Conservation (phyloP, 2,329 filamentous ascomycete genomes). For the Lachnellula subtilissima region DNA sequence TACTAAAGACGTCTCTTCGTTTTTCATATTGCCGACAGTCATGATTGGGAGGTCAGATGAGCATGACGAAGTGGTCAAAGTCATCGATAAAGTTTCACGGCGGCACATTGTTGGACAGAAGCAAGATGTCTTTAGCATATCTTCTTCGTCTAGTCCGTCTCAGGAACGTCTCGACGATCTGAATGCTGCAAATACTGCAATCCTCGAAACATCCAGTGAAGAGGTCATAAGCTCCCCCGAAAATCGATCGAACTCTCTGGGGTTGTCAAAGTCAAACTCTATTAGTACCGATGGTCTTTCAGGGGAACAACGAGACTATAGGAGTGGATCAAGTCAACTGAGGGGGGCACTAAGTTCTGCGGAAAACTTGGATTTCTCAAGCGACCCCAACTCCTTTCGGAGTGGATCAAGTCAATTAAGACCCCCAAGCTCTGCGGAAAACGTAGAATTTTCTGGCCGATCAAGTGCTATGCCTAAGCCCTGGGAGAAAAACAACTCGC, state of each 20-base stretch:
- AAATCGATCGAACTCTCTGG: constrained; percentile 20
- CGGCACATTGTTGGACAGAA: constrained; percentile 50
- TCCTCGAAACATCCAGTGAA: constrained; percentile 42
- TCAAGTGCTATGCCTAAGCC: constrained; percentile 11
- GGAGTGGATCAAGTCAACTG: constrained; percentile 6
- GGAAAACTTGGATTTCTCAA: neutral
- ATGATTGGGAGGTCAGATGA: constrained; percentile 79
- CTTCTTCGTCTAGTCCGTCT: constrained; percentile 51
- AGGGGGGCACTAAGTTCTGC: neutral
- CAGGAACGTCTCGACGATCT: constrained; percentile 30
- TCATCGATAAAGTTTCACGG: constrained; percentile 72
- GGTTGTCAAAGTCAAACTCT: constrained; percentile 29
- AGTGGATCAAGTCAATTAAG: constrained; percentile 12
- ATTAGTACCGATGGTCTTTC: constrained; percentile 7
- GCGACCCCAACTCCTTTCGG: neutral
- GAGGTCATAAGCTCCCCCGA: constrained; percentile 52
- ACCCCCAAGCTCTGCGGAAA: constrained; percentile 22
- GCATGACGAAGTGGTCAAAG: constrained; percentile 61
- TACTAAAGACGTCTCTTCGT: constrained; percentile 83
- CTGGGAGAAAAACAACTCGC: constrained; percentile 27
- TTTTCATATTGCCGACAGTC: constrained; percentile 76
- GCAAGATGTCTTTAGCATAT: constrained; percentile 42
- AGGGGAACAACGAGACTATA: constrained; percentile 8
- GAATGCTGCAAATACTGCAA: constrained; percentile 39
- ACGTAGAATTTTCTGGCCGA: constrained; percentile 12